Conservation (phyloP, 1,139 yeast genomes). For the Scheffersomyces segobiensis region DNA sequence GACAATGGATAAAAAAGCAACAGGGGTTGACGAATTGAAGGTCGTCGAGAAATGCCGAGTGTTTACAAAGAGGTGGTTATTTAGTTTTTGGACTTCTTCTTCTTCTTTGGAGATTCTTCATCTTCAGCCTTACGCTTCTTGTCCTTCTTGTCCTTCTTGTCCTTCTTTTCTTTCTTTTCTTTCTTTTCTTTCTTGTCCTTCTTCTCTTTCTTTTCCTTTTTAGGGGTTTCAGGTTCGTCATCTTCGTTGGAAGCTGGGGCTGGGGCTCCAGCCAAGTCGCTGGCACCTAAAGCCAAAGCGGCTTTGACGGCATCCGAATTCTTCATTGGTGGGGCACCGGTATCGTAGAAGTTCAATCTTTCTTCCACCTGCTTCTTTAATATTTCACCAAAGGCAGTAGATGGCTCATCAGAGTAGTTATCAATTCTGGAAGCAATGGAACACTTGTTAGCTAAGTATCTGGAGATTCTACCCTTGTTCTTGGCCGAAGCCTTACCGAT, state of each 20-base stretch:
- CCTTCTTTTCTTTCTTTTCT: constrained; percentile 50
- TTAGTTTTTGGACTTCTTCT: constrained; percentile 22
- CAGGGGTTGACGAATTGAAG: not conserved
- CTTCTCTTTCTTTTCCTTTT: constrained; percentile 55
- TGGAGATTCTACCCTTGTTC: constrained; percentile 98
- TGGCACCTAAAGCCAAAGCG: constrained; percentile 72
- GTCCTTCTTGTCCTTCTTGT: constrained; percentile 54
- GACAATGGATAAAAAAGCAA: constrained; percentile 3
- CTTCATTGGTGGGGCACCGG: constrained; percentile 96
- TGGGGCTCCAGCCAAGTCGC: constrained; percentile 22
- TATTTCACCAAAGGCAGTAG: constrained; percentile 83
- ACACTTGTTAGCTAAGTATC: constrained; percentile 98
- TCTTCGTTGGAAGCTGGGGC: constrained; percentile 36
- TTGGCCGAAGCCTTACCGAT: constrained; percentile 97
- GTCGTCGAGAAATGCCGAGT: not conserved
- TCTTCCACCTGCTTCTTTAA: constrained; percentile 97
- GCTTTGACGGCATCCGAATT: constrained; percentile 91
- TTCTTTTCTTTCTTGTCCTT: constrained; percentile 59
- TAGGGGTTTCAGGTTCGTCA: constrained; percentile 25
- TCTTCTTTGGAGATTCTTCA: constrained; percentile 30
- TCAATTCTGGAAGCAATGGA: constrained; percentile 98
- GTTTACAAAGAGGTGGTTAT: not conserved
- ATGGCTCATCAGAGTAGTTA: constrained; percentile 86
- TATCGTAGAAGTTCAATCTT: constrained; percentile 91
- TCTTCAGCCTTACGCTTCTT: constrained; percentile 56